Base-by-base conservation (phyloP, 352 stramenopile genomes). In the Phytopythium sindhum region DNA sequence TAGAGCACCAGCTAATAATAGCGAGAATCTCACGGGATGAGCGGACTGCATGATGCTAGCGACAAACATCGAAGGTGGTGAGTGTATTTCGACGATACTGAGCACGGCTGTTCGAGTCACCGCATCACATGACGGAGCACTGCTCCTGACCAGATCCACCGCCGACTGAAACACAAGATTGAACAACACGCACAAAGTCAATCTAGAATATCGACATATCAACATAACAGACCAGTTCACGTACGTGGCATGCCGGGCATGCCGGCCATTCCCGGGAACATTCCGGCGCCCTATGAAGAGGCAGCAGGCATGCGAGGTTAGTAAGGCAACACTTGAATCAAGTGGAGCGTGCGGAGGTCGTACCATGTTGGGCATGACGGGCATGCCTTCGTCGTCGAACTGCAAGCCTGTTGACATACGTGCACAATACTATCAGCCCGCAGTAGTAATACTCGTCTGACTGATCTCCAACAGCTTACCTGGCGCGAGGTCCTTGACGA, bases 401-500 rank as follows among this genome's bases (percentile, higher is more conserved):
- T 99, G 83, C 29, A 99, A 80, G n/a, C 95, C 74, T 80, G 54
- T 50, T 12, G 21, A 5, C 39, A 45, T n/a, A 0, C 12, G n/a
- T 21, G 12, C 11, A 19, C 14, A 41, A 9, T 35, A 57, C 17
- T 23, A 10, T 11, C 48, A 55, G 14, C 1, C 23, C 23, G 37
- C 28, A 23, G 28, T 55, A 23, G 19, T 11, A 31, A 52, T 55
- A n/a, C 9, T 2, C 37, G 17, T 33, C 8, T 56, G 41, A 8
- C 57, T 57, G 19, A 4, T 17, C 23, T 52, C 23, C 45, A 52
- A 19, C 9, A 12, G 6, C 24, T n/a, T 69, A 68, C 78, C 97
- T 42, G 97, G 97, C 17, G 97, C 97, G 65, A 99, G 90, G n/a
- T 99, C 94, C 68, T 98, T 98, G 50, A 99, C 95, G 63, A 99